Base-by-base conservation (phyloP, 345 rosid genomes). In the Reutealis trisperma region DNA sequence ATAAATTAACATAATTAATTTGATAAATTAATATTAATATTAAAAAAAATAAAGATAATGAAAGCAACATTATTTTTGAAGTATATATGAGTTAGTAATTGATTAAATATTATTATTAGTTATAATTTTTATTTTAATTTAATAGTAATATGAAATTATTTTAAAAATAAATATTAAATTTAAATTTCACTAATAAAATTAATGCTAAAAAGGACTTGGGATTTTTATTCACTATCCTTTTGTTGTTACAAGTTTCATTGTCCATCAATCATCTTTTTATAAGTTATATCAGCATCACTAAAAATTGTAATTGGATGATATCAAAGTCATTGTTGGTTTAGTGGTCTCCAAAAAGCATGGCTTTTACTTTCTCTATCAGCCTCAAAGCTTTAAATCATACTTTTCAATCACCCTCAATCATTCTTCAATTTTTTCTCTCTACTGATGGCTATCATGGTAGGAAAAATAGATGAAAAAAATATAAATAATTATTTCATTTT, bases 281-380 rank as follows among this genome's bases (percentile, higher is more conserved):
- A 67, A 52, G 55, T 80, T 54, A 80, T 54, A 80, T 75, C 37
- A 68, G 73, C 77, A 76, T 75, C 73, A 52, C 44, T 67, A 42
- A 59, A 34, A 25, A 42, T 34, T 13, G 45, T 68, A 55, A 73
- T 62, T 73, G 77, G 72, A 32, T 44, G 41, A 52, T 34, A 62
- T 81, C 75, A 30, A 22, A 49, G 73, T 81, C 84, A 54, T 25
- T 73, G 84, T 73, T 72, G 75, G 77, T 19, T 72, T 75, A 47
- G 19, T 65, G 77, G 79, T 72, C 73, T 80, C 63, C 68, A 65
- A 80, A 80, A 80, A 76, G 79, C 70, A 58, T 47, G 70, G 73
- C 64, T 51, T 74, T 60, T 74, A 27, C 73, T 73, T 67, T 68
- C 44, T 45, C 65, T 22, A 55, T 80, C 79, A 70, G 15, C 15